Evolutionary conservation across 495 filamentous ascomycete genomes (phyloP).

Genomic region (Parmelia sp.): DNA sequence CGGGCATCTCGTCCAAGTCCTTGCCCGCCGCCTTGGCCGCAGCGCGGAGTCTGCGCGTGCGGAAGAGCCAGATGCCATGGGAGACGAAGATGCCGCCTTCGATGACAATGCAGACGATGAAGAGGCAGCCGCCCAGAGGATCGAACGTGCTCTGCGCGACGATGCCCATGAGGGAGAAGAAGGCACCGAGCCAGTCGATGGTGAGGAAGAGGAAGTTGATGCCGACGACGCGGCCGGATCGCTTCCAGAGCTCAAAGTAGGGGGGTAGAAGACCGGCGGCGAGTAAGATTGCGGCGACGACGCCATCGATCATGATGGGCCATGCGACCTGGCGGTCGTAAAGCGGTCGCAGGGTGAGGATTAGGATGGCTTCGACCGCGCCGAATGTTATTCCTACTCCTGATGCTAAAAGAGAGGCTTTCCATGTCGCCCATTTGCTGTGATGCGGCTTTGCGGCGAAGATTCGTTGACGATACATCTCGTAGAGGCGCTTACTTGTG

Average conservation of each 20-base stretch:
- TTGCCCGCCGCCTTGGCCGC: conserved; percentile 51
- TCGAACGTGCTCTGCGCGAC: conserved; percentile 67
- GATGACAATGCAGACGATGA: conserved; percentile 58
- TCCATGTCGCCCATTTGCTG: conserved; percentile 48
- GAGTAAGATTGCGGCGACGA: conserved; percentile 54
- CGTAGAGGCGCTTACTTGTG: conserved; percentile 40
- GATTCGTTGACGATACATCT: not conserved
- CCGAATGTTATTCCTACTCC: conserved; percentile 44
- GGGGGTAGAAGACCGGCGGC: conserved; percentile 60
- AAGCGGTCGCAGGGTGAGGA: conserved; percentile 48
- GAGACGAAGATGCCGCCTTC: conserved; percentile 65
- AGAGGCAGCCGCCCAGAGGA: conserved; percentile 60
- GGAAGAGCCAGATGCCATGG: conserved; percentile 60
- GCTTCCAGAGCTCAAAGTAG: conserved; percentile 67
- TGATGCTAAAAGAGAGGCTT: conserved; percentile 40
- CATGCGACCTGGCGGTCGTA: conserved; percentile 50
- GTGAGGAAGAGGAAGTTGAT: conserved; percentile 62
- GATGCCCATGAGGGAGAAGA: conserved; percentile 63
- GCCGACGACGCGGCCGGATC: conserved; percentile 61
- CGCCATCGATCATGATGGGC: conserved; percentile 55
- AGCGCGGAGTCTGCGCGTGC: conserved; percentile 53
- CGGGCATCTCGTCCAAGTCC: conserved; percentile 59
- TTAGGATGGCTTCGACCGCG: conserved; percentile 53
- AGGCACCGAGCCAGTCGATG: conserved; percentile 64
- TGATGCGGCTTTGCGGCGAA: not conserved